Conservation (phyloP, 164 flowering plant species). For the Piper betle region DNA sequence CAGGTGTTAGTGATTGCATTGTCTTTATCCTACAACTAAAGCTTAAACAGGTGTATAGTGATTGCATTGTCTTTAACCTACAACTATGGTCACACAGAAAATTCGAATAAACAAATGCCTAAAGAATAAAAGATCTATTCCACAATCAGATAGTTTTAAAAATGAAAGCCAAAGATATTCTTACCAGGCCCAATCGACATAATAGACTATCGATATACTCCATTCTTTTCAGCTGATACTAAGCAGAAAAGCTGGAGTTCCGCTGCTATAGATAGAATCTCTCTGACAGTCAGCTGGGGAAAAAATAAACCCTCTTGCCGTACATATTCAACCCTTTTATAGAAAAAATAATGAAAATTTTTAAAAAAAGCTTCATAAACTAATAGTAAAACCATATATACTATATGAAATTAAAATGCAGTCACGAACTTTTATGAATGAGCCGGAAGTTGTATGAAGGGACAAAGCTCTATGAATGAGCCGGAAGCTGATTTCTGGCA, state of each 20-base stretch:
- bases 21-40: no score
- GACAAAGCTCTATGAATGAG: no score
- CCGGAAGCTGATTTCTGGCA: no score
- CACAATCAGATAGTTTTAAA: no score
- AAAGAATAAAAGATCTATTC: background rate
- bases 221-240: conserved; percentile 52
- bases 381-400: no score
- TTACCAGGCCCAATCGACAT: conserved; percentile 81
- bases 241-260: conserved; percentile 73
- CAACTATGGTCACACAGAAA: no score
- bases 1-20: no score
- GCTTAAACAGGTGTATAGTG: no score
- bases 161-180: conserved; percentile 4
- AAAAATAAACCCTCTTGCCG: conserved; percentile 95
- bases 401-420: no score
- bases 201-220: conserved; percentile 72
- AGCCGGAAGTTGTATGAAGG: conserved; percentile 23
- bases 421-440: conserved; percentile 52
- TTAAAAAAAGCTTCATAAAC: background rate
- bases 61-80: no score
- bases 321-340: conserved; percentile 69
- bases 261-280: conserved; percentile 84
- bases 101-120: background rate
- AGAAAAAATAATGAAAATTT: background rate
- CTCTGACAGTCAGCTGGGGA: conserved; percentile 91